Evolutionary conservation across 495 filamentous ascomycete species (phyloP).

Genomic region (Penicillium nucicola): DNA sequence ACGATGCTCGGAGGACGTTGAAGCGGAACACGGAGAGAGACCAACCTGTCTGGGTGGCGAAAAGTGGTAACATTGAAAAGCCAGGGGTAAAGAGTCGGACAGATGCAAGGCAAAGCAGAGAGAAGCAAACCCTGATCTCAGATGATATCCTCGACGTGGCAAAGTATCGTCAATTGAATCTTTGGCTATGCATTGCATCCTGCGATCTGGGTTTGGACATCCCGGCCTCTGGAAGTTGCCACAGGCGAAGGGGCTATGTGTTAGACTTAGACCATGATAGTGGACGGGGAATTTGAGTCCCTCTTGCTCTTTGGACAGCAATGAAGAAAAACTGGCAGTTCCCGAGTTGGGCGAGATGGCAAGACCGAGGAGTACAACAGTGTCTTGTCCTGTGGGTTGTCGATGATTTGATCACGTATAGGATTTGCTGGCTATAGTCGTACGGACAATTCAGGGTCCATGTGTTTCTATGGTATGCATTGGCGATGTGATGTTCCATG

Average conservation of each 20-base stretch:
- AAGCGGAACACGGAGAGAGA: slow-evolving; percentile 13
- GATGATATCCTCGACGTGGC: no score
- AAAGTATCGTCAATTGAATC: no score
- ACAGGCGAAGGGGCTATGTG: no score
- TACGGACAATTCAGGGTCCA: slow-evolving; percentile 19
- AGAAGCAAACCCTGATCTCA: neutral
- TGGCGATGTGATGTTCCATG: neutral
- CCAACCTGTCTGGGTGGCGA: neutral
- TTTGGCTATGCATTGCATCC: no score
- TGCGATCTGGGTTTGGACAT: no score
- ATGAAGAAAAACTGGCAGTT: neutral
- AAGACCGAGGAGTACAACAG: neutral
- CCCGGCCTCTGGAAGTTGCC: no score
- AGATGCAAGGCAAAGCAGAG: neutral
- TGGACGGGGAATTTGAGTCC: no score
- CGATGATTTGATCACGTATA: neutral
- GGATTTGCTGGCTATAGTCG: slow-evolving; percentile 1
- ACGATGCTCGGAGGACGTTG: slow-evolving; percentile 18
- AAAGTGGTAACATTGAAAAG: no score
- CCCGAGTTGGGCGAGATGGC: neutral
- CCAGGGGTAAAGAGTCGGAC: neutral
- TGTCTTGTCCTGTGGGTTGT: neutral
- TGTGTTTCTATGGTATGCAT: neutral
- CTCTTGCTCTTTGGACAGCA: neutral
- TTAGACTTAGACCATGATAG: no score